Conservation (phyloP, 306 rosid species). For the Cucumis cinereus region DNA sequence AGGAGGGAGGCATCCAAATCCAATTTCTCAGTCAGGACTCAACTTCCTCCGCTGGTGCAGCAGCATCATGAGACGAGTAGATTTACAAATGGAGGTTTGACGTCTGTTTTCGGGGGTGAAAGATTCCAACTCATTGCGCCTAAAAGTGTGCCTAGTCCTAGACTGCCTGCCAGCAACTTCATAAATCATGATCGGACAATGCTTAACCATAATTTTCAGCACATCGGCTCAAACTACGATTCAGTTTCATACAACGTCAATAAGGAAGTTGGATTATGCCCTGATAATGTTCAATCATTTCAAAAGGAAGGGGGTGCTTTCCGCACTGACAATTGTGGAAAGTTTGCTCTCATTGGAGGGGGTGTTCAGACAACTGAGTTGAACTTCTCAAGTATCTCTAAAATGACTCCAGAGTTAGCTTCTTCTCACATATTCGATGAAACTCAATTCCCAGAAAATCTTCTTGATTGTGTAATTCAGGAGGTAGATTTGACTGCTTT, state of each 20-base stretch:
- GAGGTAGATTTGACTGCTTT: neutral
- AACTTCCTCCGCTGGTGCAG: neutral
- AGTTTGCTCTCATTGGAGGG: neutral
- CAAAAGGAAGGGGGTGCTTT: slow-evolving; percentile 3
- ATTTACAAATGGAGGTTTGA: neutral
- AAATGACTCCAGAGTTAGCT: neutral
- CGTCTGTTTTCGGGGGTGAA: neutral
- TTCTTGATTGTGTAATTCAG: neutral
- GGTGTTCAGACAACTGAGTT: neutral
- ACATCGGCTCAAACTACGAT: neutral
- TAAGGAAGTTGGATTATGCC: neutral
- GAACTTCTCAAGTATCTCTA: slow-evolving; percentile 1
- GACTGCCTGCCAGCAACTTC: neutral
- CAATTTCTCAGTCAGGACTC: neutral
- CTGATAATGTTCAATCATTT: neutral
- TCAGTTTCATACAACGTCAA: neutral
- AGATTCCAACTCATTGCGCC: neutral
- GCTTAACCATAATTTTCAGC: neutral
- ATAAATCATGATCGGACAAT: neutral
- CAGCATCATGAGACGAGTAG: neutral
- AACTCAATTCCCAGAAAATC: neutral
- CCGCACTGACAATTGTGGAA: neutral
- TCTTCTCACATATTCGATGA: neutral
- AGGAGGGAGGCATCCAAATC: neutral
- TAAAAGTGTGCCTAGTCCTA: neutral